Base-by-base conservation (phyloP, 2,329 filamentous ascomycete species). In the Zymoseptoria passerinii region DNA sequence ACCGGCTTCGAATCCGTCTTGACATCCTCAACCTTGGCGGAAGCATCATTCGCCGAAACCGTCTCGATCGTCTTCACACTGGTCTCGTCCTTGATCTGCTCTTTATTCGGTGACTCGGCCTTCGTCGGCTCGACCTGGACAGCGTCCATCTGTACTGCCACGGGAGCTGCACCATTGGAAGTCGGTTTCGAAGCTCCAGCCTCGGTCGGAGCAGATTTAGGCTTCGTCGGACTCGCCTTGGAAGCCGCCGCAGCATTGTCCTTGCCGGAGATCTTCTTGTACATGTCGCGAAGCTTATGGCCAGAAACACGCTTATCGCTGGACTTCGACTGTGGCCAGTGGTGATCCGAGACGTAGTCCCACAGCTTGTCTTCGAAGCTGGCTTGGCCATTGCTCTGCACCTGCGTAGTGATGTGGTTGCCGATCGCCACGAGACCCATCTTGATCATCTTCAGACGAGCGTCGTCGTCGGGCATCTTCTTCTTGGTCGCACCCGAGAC, bases 401-500 rank as follows among this genome's bases (percentile, higher is more conserved):
- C 76, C 35, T 78, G 72, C 28, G 76, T 74, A 53, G 81, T 79
- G 61, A 87, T 81, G 66, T 85, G 86, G 57, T 81, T 80, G 55
- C 85, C 85, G 70, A 87, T 84, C 4, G 78, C 78, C 49, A 85
- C 76, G 44, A 87, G 73, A 67, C 86, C 81, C 28, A 76, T 75
- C 65, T 84, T 85, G 67, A 87, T 81, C 50, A 85, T 79, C 66
- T 77, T 80, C 20, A 85, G 80, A 50, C 85, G 79, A 55, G 82
- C 79, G 63, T 85, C 84, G 66, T 82, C 81, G 28, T 81, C 83
- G 56, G 83, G 83, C 61, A 85, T 81, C 53, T 80, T 80, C 64
- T 84, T 83, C 63, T 81, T 82, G 2, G 82, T 87, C 3, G 84
- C 84, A 54, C 79, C 80, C 56, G 81, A 76, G 56, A 87, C 81